Conservation (phyloP, 305 asterid genomes). For the Rubia tinctorum region DNA sequence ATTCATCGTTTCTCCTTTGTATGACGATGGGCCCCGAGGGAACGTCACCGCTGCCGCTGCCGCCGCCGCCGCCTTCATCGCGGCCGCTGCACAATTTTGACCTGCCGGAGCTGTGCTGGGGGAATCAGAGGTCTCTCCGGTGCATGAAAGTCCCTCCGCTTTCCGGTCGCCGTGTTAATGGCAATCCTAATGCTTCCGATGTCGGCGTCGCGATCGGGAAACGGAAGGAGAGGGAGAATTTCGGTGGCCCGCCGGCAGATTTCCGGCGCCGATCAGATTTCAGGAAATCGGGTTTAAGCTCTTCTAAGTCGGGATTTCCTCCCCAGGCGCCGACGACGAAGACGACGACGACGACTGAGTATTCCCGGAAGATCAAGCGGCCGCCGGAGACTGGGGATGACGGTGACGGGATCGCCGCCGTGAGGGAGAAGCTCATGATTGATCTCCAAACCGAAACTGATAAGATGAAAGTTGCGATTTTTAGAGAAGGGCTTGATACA, state of each 20-base stretch:
- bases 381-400: constrained; percentile 25
- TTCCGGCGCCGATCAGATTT: not conserved
- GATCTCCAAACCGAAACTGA: constrained; percentile 79
- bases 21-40: constrained; percentile 69
- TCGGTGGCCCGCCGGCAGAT: not conserved
- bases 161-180: constrained; percentile 19
- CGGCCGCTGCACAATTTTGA: constrained; percentile 80
- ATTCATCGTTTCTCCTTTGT: not conserved
- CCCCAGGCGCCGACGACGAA: too few relatives aligned
- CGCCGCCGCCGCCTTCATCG: constrained; percentile 16
- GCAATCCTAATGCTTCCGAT: constrained; percentile 1
- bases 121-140: constrained; percentile 64
- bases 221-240: constrained; percentile 20
- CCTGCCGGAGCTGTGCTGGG: constrained; percentile 78
- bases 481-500: constrained; percentile 33
- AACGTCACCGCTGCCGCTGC: constrained; percentile 25
- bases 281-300: not conserved
- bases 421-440: constrained; percentile 69
- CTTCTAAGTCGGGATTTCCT: too few relatives aligned
- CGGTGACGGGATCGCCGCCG: constrained; percentile 62
- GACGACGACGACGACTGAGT: constrained; percentile 12
- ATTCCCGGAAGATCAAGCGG: constrained; percentile 20
- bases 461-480: constrained; percentile 60
- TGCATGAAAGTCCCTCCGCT: constrained; percentile 54
- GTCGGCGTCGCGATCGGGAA: not conserved